Conservation (phyloP, 345 rosid species). For the Lepidium africanum region DNA sequence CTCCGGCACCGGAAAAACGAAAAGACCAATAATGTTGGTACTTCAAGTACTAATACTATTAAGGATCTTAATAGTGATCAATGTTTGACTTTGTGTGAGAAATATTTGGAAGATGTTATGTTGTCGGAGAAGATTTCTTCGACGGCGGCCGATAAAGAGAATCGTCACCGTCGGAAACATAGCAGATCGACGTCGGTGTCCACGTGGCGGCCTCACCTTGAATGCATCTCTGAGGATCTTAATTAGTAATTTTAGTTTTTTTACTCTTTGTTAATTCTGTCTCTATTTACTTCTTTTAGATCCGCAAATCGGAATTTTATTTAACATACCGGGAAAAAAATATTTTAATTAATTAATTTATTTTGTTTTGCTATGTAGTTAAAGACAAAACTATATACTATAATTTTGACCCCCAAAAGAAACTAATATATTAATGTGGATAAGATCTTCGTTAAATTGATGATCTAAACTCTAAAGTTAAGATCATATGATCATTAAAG, state of each 20-base stretch:
- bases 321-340: slow-evolving; percentile 1
- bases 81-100: slow-evolving; percentile 28
- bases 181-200: slow-evolving; percentile 41
- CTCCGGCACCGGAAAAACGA: no score
- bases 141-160: slow-evolving; percentile 19
- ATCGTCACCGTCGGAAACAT: slow-evolving; percentile 40
- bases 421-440: slow-evolving; percentile 15
- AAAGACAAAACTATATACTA: background rate
- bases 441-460: slow-evolving; percentile 23
- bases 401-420: no score
- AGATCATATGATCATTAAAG: background rate
- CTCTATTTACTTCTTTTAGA: slow-evolving; percentile 17
- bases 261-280: background rate
- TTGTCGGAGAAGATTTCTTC: slow-evolving; percentile 29
- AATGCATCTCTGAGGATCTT: slow-evolving; percentile 71
- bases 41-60: no score
- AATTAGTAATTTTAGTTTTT: background rate
- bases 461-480: background rate
- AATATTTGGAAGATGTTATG: slow-evolving; percentile 21
- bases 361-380: slow-evolving; percentile 4
- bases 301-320: slow-evolving; percentile 15
- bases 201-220: slow-evolving; percentile 72
- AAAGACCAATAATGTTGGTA: no score
- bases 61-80: background rate
- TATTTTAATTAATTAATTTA: background rate